Evolutionary conservation across 371 early-diverging fungal genomes (phyloP).

Genomic region (Lichtheimia corymbifera): DNA sequence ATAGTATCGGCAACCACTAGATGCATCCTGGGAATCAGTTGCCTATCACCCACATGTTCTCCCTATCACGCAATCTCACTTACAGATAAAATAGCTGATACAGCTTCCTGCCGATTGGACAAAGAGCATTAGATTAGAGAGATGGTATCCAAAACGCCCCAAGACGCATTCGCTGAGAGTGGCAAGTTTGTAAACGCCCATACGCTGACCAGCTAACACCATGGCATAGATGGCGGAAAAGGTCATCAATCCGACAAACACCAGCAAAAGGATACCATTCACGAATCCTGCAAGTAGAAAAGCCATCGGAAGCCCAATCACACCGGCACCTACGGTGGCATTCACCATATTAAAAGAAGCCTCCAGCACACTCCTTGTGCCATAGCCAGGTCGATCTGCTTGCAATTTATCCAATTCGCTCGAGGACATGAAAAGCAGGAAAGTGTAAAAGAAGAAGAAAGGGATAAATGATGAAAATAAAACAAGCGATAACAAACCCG

Average conservation of each 20-base stretch:
- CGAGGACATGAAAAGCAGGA: slow-evolving; percentile 1
- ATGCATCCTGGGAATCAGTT: neutral
- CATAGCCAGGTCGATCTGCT: slow-evolving; percentile 39
- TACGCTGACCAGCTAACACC: slow-evolving; percentile 47
- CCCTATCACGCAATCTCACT: slow-evolving; percentile 16
- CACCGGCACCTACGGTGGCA: slow-evolving; percentile 63
- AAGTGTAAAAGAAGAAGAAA: slow-evolving; percentile 5
- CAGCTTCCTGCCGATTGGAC: slow-evolving; percentile 52
- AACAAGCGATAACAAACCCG: neutral
- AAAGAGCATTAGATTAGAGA: slow-evolving; percentile 51
- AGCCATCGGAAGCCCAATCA: slow-evolving; percentile 61
- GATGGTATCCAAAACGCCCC: slow-evolving; percentile 50
- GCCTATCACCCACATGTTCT: neutral
- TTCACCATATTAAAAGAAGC: slow-evolving; percentile 59
- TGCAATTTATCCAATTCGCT: slow-evolving; percentile 32
- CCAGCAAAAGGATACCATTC: slow-evolving; percentile 48
- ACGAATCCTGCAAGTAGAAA: slow-evolving; percentile 57
- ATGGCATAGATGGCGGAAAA: slow-evolving; percentile 47
- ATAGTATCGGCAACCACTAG: slow-evolving; percentile 62
- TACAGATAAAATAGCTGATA: slow-evolving; percentile 56
- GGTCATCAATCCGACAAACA: slow-evolving; percentile 45
- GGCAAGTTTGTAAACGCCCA: slow-evolving; percentile 51
- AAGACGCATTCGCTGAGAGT: slow-evolving; percentile 53
- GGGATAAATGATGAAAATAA: neutral
- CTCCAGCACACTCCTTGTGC: slow-evolving; percentile 34